Base-by-base conservation (phyloP, 2,329 filamentous ascomycete genomes). In the Alternaria hordeiaustralica region DNA sequence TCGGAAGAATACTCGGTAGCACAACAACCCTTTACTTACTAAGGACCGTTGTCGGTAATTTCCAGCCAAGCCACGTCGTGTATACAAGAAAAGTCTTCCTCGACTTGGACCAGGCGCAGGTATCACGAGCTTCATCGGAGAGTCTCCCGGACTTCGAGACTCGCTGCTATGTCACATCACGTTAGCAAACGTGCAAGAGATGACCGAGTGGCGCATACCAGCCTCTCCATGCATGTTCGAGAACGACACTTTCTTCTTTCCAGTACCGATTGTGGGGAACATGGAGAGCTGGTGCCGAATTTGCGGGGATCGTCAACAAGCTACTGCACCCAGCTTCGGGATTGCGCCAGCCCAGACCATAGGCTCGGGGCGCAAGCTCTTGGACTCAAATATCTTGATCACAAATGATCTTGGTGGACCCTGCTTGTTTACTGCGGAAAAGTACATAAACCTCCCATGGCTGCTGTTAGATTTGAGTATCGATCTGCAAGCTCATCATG, bases 1-100 rank as follows among this genome's bases (percentile, higher is more conserved):
- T 75, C 73, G 73, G 73, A 45, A 67, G 66, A 64, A 69, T 73
- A 63, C 60, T 74, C 74, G 74, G 73, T 53, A 68, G 43, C 21
- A 46, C 53, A 44, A 49, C 55, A 46, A 57, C 66, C 58, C 61
- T 62, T 58, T 41, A 56, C 46, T 55, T 59, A 44, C 54, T 50
- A 58, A 65, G 70, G 61, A 58, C 58, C 56, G 63, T 67, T 62
- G 65, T 58, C 68, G 67, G 70, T 66, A 55, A 62, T 71, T 69
- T 50, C 45, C 54, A 58, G 36, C 55, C 64, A 66, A 58, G 60
- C 61, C 63, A 60, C 18, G 50, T 60, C 33, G 57, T 60, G 30
- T 47, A 47, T 33, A 41, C 49, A 55, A n/a, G 36, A 63, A 66
- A 64, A 62, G 28, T 64, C 58, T 70, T 60, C 55, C 33, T 33